Conservation (phyloP, 441 rosid genomes). For the Erodium texanum region DNA sequence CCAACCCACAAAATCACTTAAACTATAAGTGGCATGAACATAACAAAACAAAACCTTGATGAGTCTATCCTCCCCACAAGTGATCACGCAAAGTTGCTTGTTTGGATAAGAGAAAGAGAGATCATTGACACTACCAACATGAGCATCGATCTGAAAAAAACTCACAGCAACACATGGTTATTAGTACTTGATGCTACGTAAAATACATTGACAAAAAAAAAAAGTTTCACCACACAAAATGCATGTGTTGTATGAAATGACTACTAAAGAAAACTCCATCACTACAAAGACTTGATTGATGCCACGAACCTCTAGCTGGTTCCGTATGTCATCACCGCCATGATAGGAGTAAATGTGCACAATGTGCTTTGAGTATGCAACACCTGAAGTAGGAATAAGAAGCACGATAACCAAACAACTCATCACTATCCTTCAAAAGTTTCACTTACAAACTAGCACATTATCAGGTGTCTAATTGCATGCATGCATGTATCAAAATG, state of each 20-base stretch:
- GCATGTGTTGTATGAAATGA: neutral
- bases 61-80: constrained; percentile 68
- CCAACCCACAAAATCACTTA: constrained; percentile 11
- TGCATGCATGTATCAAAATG: neutral
- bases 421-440: neutral
- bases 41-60: constrained; percentile 41
- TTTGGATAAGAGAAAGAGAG: constrained; percentile 64
- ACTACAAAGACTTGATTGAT: neutral
- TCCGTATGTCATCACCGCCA: constrained; percentile 55
- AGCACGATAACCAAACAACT: constrained; percentile 7
- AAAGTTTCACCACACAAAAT: neutral
- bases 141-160: constrained; percentile 61
- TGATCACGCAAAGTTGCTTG: constrained; percentile 53
- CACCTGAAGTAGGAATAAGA: constrained; percentile 39
- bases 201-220: too few relatives aligned
- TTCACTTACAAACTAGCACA: constrained; percentile 10
- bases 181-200: too few relatives aligned
- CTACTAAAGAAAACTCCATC: neutral
- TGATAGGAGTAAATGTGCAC: constrained; percentile 67
- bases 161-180: neutral
- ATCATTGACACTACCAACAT: constrained; percentile 65
- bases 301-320: constrained; percentile 65
- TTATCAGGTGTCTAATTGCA: constrained; percentile 5
- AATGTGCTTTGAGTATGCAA: constrained; percentile 77
- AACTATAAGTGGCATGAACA: constrained; percentile 1